Evolutionary conservation across 441 rosid species (phyloP).

Genomic region (Jatropha podagrica): DNA sequence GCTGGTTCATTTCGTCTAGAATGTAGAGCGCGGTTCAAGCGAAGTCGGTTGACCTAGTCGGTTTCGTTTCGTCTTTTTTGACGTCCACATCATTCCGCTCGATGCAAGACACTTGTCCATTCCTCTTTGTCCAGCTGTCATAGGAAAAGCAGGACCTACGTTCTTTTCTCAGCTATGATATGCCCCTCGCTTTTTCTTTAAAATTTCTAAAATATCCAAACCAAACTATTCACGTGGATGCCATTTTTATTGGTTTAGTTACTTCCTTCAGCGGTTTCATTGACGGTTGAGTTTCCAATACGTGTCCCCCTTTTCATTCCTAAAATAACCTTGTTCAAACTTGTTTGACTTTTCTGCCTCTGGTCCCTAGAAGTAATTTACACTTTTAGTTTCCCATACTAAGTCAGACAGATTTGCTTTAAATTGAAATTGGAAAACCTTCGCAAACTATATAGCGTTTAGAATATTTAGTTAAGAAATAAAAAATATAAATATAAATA

Average conservation of each 20-base stretch:
- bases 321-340: neutral
- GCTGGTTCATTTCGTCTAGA: neutral
- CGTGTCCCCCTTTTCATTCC: neutral
- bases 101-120: conserved; percentile 11
- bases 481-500: no score
- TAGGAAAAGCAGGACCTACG: neutral
- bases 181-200: neutral
- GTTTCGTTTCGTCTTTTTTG: conserved; percentile 15
- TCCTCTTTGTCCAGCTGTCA: conserved; percentile 24
- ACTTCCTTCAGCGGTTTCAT: neutral
- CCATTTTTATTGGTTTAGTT: neutral
- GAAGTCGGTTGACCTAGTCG: conserved; percentile 20
- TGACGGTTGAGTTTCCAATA: neutral
- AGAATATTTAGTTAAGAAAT: neutral
- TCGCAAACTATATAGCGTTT: neutral
- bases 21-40: conserved; percentile 15
- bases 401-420: no score
- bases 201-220: conserved; percentile 13
- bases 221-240: neutral
- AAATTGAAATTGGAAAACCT: neutral
- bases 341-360: no score
- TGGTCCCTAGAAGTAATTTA: no score
- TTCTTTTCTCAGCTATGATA: neutral
- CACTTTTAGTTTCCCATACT: no score
- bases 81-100: conserved; percentile 28